Percentiles rank a stretch among this genome's conserved stretches.
Evolutionary conservation across 768 basidiomycete genomes (phyloP).

Genomic region (Lactarius hengduanensis): DNA sequence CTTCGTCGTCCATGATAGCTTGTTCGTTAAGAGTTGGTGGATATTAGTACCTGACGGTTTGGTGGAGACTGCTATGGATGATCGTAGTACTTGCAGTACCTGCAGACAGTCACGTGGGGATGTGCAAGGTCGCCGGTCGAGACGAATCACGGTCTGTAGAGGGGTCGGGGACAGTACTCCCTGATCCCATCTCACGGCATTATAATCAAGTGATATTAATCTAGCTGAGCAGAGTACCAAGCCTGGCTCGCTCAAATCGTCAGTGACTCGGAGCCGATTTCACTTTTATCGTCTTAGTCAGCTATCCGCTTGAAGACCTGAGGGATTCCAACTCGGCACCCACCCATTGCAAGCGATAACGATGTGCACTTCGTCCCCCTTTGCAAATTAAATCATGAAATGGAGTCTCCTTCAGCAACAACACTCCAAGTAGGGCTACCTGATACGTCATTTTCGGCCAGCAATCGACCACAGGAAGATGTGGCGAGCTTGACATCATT

Average conservation of each 20-base stretch:
- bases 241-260: neutral
- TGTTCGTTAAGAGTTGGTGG: neutral
- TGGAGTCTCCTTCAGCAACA: constrained; percentile 19
- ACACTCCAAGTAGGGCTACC: constrained; percentile 37
- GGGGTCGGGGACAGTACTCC: neutral
- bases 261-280: neutral
- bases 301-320: neutral
- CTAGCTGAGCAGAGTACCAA: neutral
- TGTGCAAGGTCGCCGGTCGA: neutral
- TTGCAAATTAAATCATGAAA: constrained; percentile 14
- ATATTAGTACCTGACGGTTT: constrained; percentile 5
- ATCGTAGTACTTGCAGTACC: neutral
- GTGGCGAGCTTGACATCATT: constrained; percentile 77
- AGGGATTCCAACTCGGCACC: neutral
- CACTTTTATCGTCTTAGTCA: neutral
- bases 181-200: neutral
- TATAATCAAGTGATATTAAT: neutral
- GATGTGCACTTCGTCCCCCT: neutral
- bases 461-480: constrained; percentile 57
- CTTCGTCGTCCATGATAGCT: constrained; percentile 80
- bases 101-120: constrained; percentile 15
- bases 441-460: constrained; percentile 55
- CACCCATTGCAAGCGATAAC: neutral
- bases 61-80: neutral
- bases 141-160: neutral